Conservation (phyloP, 2,329 filamentous ascomycete species). For the Lojkania enalia region DNA sequence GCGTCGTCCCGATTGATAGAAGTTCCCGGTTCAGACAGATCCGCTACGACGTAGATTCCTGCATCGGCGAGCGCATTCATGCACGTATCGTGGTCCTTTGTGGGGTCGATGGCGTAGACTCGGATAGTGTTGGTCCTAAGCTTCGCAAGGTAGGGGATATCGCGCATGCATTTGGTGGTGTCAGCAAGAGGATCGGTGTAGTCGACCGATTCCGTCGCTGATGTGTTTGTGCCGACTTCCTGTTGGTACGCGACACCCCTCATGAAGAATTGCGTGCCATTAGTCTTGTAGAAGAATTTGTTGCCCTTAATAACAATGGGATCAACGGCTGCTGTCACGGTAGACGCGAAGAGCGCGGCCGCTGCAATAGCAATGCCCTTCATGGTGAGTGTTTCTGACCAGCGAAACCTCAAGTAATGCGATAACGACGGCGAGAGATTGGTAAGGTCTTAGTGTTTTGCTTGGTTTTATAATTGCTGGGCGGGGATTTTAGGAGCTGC, state of each 20-base stretch:
- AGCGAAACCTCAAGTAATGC: conserved; percentile 31
- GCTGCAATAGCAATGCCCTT: conserved; percentile 55
- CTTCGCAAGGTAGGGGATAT: conserved; percentile 77
- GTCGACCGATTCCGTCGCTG: conserved; percentile 56
- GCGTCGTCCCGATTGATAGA: conserved; percentile 87
- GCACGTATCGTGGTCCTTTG: conserved; percentile 75
- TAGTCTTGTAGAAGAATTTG: conserved; percentile 3
- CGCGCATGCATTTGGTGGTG: conserved; percentile 71
- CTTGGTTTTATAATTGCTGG: neutral
- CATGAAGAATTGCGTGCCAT: conserved; percentile 75
- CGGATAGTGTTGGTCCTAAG: conserved; percentile 91
- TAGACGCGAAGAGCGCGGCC: conserved; percentile 56
- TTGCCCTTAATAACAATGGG: conserved; percentile 69
- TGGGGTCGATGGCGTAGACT: conserved; percentile 89
- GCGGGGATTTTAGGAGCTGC: neutral
- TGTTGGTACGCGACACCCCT: conserved; percentile 95
- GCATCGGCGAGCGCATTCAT: conserved; percentile 81
- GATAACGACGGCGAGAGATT: conserved; percentile 8
- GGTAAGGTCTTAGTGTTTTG: conserved; percentile 1
- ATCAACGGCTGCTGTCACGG: conserved; percentile 60
- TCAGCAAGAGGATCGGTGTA: conserved; percentile 87
- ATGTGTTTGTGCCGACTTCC: conserved; percentile 60
- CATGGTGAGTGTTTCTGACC: conserved; percentile 51
- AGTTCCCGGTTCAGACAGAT: conserved; percentile 76
- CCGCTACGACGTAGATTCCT: conserved; percentile 93